Percentiles rank a stretch among this genome's conserved stretches.
Conservation (phyloP, 1,284 basidiomycete species). For the Cryptococcus sp. region DNA sequence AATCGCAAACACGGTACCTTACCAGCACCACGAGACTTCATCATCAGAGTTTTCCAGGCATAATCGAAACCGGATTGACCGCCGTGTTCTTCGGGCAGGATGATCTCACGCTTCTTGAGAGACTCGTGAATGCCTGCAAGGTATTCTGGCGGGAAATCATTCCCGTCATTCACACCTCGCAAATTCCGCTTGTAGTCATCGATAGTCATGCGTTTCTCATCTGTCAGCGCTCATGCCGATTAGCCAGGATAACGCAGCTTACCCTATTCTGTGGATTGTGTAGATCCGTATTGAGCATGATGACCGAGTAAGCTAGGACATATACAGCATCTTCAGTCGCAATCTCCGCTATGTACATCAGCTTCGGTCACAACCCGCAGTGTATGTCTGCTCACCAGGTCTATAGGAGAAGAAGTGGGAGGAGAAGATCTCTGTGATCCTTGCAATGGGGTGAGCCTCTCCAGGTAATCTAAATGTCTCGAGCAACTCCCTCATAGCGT, state of each 20-base stretch:
- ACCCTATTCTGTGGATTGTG: slow-evolving; percentile 95
- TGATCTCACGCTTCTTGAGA: slow-evolving; percentile 89
- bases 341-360: slow-evolving; percentile 62
- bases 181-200: slow-evolving; percentile 93
- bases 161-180: slow-evolving; percentile 83
- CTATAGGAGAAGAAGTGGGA: slow-evolving; percentile 79
- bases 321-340: slow-evolving; percentile 90
- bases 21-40: slow-evolving; percentile 76
- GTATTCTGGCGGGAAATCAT: slow-evolving; percentile 80
- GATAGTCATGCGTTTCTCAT: slow-evolving; percentile 88
- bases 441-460: slow-evolving; percentile 87
- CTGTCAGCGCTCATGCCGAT: no score
- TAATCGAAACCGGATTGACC: slow-evolving; percentile 98
- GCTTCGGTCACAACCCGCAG: background rate
- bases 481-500: slow-evolving; percentile 89
- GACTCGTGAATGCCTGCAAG: slow-evolving; percentile 87
- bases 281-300: slow-evolving; percentile 97
- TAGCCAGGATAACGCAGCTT: slow-evolving; percentile 41
- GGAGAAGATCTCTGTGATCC: slow-evolving; percentile 95
- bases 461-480: slow-evolving; percentile 94
- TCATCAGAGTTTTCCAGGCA: slow-evolving; percentile 93
- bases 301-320: slow-evolving; percentile 90
- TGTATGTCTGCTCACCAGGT: slow-evolving; percentile 57
- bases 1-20: slow-evolving; percentile 16
- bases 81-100: slow-evolving; percentile 96